These are phyloP conservation scores for Fragilaria crotonensis DNA, from an alignment of 108 stramenopile genomes.

Conservation along the genomic window DNA sequence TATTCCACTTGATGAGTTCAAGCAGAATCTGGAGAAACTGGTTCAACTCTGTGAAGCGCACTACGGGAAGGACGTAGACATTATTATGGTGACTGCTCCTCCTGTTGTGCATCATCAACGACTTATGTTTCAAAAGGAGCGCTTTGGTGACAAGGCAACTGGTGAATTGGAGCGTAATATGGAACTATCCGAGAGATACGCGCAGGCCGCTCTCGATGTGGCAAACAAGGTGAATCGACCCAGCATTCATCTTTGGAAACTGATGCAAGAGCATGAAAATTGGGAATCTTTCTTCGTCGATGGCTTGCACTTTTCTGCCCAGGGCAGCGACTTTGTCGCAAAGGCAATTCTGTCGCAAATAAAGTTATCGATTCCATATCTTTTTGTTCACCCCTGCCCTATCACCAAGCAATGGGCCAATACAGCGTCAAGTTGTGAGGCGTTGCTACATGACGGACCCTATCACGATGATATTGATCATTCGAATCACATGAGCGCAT, in stretches of 20 bases:
- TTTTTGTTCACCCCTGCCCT: slow-evolving; percentile 45
- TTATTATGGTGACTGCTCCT: slow-evolving; percentile 65
- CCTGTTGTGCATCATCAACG: slow-evolving; percentile 60
- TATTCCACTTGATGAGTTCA: slow-evolving; percentile 56
- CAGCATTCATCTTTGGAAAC: slow-evolving; percentile 39
- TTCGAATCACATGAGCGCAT: slow-evolving; percentile 35
- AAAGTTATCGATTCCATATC: slow-evolving; percentile 27
- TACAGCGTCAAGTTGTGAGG: slow-evolving; percentile 43
- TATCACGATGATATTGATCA: slow-evolving; percentile 80
- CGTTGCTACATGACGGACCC: slow-evolving; percentile 34
- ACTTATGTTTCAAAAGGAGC: slow-evolving; percentile 38
- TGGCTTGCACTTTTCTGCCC: slow-evolving; percentile 65
- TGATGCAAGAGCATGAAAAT: slow-evolving; percentile 31
- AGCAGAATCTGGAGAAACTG: slow-evolving; percentile 51
- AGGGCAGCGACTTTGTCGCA: slow-evolving; percentile 50
- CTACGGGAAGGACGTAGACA: slow-evolving; percentile 17
- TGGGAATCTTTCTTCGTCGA: slow-evolving; percentile 46
- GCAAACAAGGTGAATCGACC: slow-evolving; percentile 38
- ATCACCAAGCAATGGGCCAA: slow-evolving; percentile 52
- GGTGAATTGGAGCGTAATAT: slow-evolving; percentile 51
- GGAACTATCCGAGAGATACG: slow-evolving; percentile 43
- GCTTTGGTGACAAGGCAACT: slow-evolving; percentile 58
- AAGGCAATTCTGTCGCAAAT: slow-evolving; percentile 35
- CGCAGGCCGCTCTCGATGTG: slow-evolving; percentile 38
- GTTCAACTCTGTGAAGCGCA: slow-evolving; percentile 12